Evolutionary conservation across 345 rosid genomes (phyloP), one percentile per base, ranked within the genome.

Genomic region (Turnera subulata): DNA sequence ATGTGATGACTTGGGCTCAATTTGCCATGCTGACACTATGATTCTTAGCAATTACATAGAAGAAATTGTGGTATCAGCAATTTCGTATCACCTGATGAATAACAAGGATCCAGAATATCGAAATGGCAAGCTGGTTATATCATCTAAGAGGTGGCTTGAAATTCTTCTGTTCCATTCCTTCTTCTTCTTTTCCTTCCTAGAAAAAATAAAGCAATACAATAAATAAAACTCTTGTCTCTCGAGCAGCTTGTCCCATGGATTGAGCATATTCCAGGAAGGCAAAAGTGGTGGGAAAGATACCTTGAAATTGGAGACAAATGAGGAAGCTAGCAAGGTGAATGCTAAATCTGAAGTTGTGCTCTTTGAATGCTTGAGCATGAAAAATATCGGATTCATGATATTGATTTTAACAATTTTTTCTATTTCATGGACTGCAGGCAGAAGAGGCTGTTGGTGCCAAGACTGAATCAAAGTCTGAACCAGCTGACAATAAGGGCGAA

Each of bases 71-170:
- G 67, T 83, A 26, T 93, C 94, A 5, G 99, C 97, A 11, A 83
- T 94, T 42, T 78, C 96, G 11, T 76, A 78, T 73, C 97, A 94
- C 73, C 77, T 94, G 72, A 84, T 80, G 82, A 66, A 80, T 55
- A 78, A 73, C 56, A 80, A 78, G 78, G 82, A 81, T 59, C 96
- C 91, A 0, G 97, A 90, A 69, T 94, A 94, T 70, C 72, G 93
- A 64, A 88, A 94, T 57, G 99, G 99, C 45, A 94, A 88, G 81
- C 96, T 94, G 59, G 80, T 90, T 53, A 90, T 94, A 74, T 84
- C 99, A 59, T 81, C 95, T 53, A 60, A 81, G 73, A 89, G 98
- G 98, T 84, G 62, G 49, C 17, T 50, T 24, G 24, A 39, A 11
- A 29, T 10, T 53, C 7, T 63, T 53, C 23, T 26, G 6, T 20